Evolutionary conservation across 192 early-diverging fungal genomes (phyloP).

Genomic region (Coemansia sp.): DNA sequence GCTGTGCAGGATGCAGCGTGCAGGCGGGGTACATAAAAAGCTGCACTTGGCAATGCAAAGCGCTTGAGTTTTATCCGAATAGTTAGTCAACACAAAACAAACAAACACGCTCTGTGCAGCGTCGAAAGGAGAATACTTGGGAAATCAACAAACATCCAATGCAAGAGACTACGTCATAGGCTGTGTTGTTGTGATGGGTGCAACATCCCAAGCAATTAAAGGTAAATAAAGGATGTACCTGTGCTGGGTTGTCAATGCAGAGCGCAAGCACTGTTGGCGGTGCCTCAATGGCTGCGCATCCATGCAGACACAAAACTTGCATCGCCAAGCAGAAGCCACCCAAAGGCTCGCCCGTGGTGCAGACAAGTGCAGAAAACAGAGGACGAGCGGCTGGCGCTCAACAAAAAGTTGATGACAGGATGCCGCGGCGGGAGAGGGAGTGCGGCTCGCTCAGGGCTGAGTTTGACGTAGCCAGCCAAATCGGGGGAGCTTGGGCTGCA

Average conservation of each 20-base stretch:
- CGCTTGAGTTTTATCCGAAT: background rate
- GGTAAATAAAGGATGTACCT: background rate
- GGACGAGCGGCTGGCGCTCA: background rate
- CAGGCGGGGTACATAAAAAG: background rate
- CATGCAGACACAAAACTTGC: background rate
- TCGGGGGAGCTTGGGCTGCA: background rate
- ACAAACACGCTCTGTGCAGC: background rate
- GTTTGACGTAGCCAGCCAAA: background rate
- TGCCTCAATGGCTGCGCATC: background rate
- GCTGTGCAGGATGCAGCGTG: conserved; percentile 2
- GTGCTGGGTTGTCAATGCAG: background rate
- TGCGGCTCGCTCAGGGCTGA: background rate
- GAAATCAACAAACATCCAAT: background rate
- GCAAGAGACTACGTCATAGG: background rate
- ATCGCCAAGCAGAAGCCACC: background rate
- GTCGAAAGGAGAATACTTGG: background rate
- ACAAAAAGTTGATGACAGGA: background rate
- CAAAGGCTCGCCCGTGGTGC: background rate
- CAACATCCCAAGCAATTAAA: too few relatives aligned
- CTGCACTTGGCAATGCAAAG: background rate
- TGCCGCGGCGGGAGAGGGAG: background rate
- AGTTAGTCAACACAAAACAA: background rate
- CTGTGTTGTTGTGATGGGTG: background rate
- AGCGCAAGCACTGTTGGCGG: background rate
- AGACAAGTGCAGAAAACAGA: background rate